Evolutionary conservation across 2,329 filamentous ascomycete genomes (phyloP).

Genomic region (Botrytis fragariae): DNA sequence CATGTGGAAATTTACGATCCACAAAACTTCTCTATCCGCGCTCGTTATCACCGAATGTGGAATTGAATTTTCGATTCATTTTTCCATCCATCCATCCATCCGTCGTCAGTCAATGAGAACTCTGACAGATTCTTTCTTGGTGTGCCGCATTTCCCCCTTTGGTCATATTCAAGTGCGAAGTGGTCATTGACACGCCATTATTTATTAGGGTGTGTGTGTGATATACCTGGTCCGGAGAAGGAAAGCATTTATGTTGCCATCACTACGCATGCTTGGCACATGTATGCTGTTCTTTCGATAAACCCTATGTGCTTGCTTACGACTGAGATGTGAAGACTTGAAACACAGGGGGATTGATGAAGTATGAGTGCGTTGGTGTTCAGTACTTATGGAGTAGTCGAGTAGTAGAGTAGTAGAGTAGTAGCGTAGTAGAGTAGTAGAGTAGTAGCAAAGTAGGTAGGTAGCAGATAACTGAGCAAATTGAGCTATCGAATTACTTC

Average conservation of each 20-base stretch:
- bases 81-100: neutral
- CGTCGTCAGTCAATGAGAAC: neutral
- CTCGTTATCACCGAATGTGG: neutral
- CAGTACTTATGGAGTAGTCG: neutral
- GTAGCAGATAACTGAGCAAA: neutral
- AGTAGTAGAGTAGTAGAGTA: neutral
- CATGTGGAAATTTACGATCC: neutral
- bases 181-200: neutral
- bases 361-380: neutral
- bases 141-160: neutral
- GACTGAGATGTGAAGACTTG: neutral
- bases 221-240: neutral
- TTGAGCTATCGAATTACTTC: neutral
- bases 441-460: too few species aligned
- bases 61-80: neutral
- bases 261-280: constrained; percentile 7
- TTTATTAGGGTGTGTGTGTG: neutral
- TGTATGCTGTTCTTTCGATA: neutral
- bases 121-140: too few species aligned
- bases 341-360: neutral
- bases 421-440: too few species aligned
- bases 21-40: neutral
- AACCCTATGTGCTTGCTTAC: neutral
- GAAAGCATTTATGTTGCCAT: neutral
- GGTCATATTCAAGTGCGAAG: neutral